A percentile compares a stretch with the other conserved stretches of the same genome.
Conservation (phyloP, 2,329 filamentous ascomycete genomes). For the Rhynchosporium graminicola region DNA sequence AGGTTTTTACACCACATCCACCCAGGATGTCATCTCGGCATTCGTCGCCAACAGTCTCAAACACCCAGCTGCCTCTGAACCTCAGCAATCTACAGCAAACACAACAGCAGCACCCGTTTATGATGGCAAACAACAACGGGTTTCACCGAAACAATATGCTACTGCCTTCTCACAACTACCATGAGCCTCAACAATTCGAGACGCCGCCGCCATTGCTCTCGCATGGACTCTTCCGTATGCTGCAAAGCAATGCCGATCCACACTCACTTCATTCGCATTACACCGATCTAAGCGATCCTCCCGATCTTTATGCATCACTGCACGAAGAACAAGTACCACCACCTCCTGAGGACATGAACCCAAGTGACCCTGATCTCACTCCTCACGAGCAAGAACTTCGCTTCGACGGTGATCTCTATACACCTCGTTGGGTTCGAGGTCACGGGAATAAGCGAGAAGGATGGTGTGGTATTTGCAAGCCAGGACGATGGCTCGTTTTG, state of each 20-base stretch:
- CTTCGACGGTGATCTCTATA: conserved; percentile 81
- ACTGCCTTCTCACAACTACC: conserved; percentile 52
- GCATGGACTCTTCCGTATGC: conserved; percentile 71
- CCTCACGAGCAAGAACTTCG: conserved; percentile 78
- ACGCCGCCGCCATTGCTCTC: conserved; percentile 64
- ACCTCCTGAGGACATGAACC: conserved; percentile 80
- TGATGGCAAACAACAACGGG: conserved; percentile 53
- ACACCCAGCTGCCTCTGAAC: conserved; percentile 49
- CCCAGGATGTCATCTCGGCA: conserved; percentile 57
- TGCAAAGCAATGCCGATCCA: conserved; percentile 73
- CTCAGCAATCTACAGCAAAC: conserved; percentile 58
- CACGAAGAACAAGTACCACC: conserved; percentile 73
- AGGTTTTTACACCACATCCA: conserved; percentile 56
- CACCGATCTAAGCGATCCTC: conserved; percentile 72
- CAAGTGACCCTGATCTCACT: conserved; percentile 70
- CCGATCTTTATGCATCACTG: conserved; percentile 74
- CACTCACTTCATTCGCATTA: conserved; percentile 69
- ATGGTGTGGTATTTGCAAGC: conserved; percentile 88
- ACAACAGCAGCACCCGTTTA: conserved; percentile 54
- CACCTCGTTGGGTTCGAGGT: conserved; percentile 79
- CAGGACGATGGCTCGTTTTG: conserved; percentile 80
- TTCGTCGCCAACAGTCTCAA: conserved; percentile 47
- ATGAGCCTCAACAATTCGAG: conserved; percentile 55
- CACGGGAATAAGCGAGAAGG: conserved; percentile 86
- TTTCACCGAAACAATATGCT: conserved; percentile 61